phyloP scores from a whole-genome alignment of 225 moss, liverwort and hornwort genomes.

The Bryoerythrophyllum caledonicum region DNA sequence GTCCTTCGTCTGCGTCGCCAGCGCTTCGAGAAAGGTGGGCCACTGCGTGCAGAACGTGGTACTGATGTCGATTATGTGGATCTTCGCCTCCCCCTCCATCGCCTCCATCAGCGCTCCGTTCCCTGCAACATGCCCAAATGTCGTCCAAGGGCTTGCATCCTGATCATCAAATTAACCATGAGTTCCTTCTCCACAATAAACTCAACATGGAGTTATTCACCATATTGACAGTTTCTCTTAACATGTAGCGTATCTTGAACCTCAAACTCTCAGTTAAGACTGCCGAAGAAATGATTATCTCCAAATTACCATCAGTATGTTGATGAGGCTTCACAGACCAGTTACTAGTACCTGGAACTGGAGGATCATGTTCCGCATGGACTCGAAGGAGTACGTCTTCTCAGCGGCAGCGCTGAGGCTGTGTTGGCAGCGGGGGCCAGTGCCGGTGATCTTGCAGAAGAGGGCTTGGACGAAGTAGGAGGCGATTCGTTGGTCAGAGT shows the following conservation, averaged over 20 bases:
- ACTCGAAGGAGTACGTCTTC: slow-evolving; percentile 58
- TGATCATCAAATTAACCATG: not conserved
- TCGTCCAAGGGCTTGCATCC: slow-evolving; percentile 84
- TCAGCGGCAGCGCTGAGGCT: slow-evolving; percentile 62
- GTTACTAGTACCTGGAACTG: slow-evolving; percentile 48
- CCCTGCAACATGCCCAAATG: slow-evolving; percentile 70
- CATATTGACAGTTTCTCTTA: no score
- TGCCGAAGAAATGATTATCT: no score
- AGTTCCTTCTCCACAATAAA: not conserved
- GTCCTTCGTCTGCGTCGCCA: slow-evolving; percentile 57
- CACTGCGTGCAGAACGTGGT: slow-evolving; percentile 76
- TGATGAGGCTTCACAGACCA: no score
- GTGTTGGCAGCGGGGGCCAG: slow-evolving; percentile 40
- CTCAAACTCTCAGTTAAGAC: no score
- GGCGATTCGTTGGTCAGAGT: slow-evolving; percentile 60
- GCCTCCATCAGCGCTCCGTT: slow-evolving; percentile 71
- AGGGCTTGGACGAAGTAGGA: slow-evolving; percentile 67
- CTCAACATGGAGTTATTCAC: slow-evolving; percentile 47
- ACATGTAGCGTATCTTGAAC: no score
- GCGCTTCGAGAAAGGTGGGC: slow-evolving; percentile 67
- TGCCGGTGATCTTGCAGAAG: slow-evolving; percentile 62
- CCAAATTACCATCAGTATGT: no score
- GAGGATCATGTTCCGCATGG: slow-evolving; percentile 74
- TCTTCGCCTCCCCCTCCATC: slow-evolving; percentile 58
- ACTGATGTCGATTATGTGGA: slow-evolving; percentile 67